Conservation (phyloP, 441 rosid species). For the Jatropha multifida region DNA sequence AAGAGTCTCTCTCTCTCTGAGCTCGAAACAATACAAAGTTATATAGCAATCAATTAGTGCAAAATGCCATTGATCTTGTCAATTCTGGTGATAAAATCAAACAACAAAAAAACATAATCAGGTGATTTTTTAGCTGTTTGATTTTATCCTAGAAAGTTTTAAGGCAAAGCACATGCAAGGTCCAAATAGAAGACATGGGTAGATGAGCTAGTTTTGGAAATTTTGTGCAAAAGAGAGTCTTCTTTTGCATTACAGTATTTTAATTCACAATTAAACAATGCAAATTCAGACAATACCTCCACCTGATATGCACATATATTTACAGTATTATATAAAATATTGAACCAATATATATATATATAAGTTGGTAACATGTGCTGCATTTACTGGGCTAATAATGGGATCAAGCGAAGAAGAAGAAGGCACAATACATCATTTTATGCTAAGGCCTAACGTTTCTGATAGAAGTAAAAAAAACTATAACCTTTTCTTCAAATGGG, state of each 20-base stretch:
- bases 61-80: not conserved
- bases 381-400: too few relatives aligned
- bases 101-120: not conserved
- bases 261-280: not conserved
- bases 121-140: not conserved
- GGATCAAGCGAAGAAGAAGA: too few relatives aligned
- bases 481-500: not conserved
- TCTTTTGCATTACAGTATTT: not conserved
- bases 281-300: not conserved
- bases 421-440: not conserved
- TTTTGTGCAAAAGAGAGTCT: not conserved
- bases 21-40: not conserved
- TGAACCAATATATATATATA: not conserved
- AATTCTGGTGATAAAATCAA: not conserved
- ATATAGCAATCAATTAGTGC: not conserved
- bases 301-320: not conserved
- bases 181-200: not conserved
- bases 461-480: too few relatives aligned
- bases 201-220: not conserved
- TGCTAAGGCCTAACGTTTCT: too few relatives aligned
- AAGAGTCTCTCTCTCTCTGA: too few relatives aligned
- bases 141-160: not conserved
- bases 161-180: not conserved
- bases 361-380: too few relatives aligned
- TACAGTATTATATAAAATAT: not conserved